Evolutionary conservation across 352 stramenopile genomes (phyloP), one percentile per base, ranked within the genome.

Genomic region (Thraustotheca clavata): DNA sequence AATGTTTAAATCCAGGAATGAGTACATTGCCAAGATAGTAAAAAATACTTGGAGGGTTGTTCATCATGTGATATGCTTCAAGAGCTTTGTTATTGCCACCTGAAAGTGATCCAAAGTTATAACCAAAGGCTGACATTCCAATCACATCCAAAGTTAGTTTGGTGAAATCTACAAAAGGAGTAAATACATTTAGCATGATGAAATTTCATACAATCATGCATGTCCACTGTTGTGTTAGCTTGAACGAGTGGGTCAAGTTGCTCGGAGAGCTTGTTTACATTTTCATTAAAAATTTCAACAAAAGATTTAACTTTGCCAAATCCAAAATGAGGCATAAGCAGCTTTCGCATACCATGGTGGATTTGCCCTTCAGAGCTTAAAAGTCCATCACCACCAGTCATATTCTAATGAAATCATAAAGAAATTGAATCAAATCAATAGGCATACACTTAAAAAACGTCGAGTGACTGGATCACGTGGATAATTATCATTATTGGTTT

Each of bases 61-160:
- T 54, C 57, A 65, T 54, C 57, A 54, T 65, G 35, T 65, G 38
- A 31, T 54, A 65, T 32, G 38, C 35, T 3, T n/a, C 27, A 8
- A 54, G 18, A 29, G 47, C 35, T n/a, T 22, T 16, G n/a, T 14
- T 11, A 27, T 48, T 47, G 16, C 32, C 11, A 24, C 26, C 32
- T 18, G 57, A 33, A 16, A 54, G 41, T 46, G 57, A 54, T 33
- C 27, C 24, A 27, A 65, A 65, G 22, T 65, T 22, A 46, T 65
- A 65, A 16, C 57, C 57, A 55, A 65, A 65, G 29, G 57, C 57
- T 4, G 57, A 65, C 5, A 65, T 20, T 8, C 57, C 57, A n/a
- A 65, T 65, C 22, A 65, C 31, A 32, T 65, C 57, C 16, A 65
- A 46, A 14, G 57, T 65, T 11, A 65, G 29, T 32, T 65, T 65